Evolutionary conservation across 306 rosid species (phyloP).

Genomic region (Sindora glabra): DNA sequence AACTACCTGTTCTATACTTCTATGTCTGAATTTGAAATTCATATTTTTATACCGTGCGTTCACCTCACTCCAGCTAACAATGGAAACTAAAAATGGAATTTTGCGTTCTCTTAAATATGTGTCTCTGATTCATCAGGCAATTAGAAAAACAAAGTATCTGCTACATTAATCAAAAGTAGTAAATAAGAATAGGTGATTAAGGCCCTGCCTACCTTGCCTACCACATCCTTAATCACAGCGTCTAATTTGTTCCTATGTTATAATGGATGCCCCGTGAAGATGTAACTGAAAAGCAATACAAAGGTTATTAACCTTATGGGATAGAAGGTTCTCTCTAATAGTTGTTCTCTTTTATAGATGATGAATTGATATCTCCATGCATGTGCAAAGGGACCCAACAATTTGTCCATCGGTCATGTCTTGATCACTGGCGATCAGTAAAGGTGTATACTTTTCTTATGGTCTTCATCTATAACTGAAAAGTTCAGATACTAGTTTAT

Average conservation of each 20-base stretch:
- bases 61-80: not conserved
- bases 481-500: constrained; percentile 6
- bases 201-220: not conserved
- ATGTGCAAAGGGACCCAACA: constrained; percentile 99
- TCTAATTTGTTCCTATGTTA: not conserved
- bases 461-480: constrained; percentile 8
- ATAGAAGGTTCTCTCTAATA: constrained; percentile 5
- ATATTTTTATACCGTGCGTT: not conserved
- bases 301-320: not conserved
- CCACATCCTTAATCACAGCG: not conserved
- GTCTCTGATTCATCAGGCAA: too few relatives aligned
- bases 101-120: not conserved
- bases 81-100: not conserved
- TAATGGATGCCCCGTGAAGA: not conserved
- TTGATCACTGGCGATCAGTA: constrained; percentile 99
- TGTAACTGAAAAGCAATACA: not conserved
- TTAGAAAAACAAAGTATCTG: not conserved
- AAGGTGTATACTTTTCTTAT: constrained; percentile 41
- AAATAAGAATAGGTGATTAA: not conserved
- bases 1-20: not conserved
- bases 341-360: constrained; percentile 43
- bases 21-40: not conserved
- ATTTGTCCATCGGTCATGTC: constrained; percentile 95
- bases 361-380: constrained; percentile 95
- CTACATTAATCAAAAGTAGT: not conserved